Evolutionary conservation across 2,329 filamentous ascomycete genomes (phyloP), one percentile per base, ranked within the genome.

Genomic region (Fusarium sp.): DNA sequence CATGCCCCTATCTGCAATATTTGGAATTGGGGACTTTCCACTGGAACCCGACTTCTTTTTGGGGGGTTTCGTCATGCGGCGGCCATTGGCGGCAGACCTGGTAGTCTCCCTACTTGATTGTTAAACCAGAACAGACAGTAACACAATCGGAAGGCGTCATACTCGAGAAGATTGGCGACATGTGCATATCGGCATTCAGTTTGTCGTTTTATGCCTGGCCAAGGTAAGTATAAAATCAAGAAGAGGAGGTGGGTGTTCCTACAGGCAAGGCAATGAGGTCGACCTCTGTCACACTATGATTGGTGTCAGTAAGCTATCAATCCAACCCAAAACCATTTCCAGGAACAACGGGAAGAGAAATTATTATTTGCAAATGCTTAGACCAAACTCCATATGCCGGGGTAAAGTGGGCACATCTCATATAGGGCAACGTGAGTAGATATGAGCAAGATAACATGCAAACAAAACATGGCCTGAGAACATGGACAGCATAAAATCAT

Each of bases 151-250:
- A 47, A 41, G 24, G 44, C 44, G 23, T 83, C 88, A 79, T 82
- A 92, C 89, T 93, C 91, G 42, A 94, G 86, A 38, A 94, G 81
- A 75, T 93, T 93, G 44, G 92, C 92, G 29, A 93, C 90, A 49
- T 89, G 87, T 1, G 91, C 92, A 81, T 94, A 94, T 78, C 85
- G 86, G 80, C 92, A 95, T 69, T 88, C 85, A 1, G 91, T 92
- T 76, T 93, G 91, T 43, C 92, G 84, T 80, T 94, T 94, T 74
- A 93, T 89, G 77, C 91, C 91, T 84, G 78, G 77, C 76, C 79
- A 38, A 72, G 63, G 60, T 77, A 41, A 75, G 68, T 37, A 50
- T 38, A 10, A 16, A 31, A 13, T 46, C 28, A 37, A 7, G 8
- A 8, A 11, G 16, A 9, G 10, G 38, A 38, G 24, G 8, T 29